Evolutionary conservation across 1,284 basidiomycete species (phyloP).

Genomic region (Sanghuangporus sanghuang): DNA sequence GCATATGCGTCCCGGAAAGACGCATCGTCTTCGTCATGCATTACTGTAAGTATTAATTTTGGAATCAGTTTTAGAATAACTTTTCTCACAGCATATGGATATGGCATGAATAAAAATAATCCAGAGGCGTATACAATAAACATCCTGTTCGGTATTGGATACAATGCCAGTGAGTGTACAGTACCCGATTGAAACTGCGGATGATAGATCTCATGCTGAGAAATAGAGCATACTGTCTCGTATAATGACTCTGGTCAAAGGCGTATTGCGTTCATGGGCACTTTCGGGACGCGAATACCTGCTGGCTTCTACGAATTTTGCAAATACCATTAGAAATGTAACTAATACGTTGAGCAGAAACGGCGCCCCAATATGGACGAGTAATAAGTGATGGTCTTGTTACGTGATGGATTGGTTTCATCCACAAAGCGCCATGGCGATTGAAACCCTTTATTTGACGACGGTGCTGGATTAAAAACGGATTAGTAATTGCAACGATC

Average conservation of each 20-base stretch:
- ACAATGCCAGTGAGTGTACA: background rate
- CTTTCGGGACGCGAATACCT: background rate
- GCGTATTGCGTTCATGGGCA: background rate
- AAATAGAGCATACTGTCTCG: conserved; percentile 1
- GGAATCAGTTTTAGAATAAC: background rate
- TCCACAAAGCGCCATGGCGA: too few species aligned
- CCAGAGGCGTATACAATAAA: conserved; percentile 1
- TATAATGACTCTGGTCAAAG: background rate
- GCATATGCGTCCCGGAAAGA: background rate
- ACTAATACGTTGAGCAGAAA: conserved; percentile 1
- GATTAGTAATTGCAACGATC: too few species aligned
- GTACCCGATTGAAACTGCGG: background rate
- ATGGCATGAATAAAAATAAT: background rate
- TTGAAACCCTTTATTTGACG: too few species aligned
- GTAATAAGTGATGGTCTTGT: background rate
- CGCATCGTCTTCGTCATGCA: background rate
- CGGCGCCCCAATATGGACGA: conserved; percentile 1
- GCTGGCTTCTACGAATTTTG: background rate
- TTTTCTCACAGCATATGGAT: background rate
- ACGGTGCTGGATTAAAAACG: too few species aligned
- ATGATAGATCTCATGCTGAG: background rate
- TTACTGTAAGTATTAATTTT: background rate
- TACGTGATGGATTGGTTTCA: background rate
- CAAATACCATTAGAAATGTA: background rate
- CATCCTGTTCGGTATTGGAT: background rate